Percentiles rank a stretch among this genome's conserved stretches.
These are phyloP conservation scores for Zoysia pacifica DNA, from an alignment of 176 grass and related monocot genomes.

Conservation along the genomic window DNA sequence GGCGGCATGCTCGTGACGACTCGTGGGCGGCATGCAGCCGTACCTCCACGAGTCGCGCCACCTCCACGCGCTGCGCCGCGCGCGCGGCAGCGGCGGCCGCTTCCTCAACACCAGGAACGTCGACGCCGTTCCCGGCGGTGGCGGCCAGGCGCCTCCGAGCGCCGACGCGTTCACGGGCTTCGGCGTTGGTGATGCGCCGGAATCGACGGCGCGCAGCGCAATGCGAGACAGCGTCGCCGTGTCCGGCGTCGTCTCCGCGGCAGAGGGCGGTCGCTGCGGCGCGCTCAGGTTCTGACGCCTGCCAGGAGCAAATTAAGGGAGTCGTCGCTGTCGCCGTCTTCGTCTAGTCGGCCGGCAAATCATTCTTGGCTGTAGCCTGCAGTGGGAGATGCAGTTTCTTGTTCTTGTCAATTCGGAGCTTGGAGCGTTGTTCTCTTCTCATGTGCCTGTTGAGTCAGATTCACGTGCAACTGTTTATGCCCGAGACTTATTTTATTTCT, in stretches of 20 bases:
- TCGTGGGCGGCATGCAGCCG: constrained; percentile 35
- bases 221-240: neutral
- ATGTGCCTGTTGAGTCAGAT: neutral
- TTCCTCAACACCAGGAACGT: constrained; percentile 60
- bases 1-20: neutral
- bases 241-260: constrained; percentile 29
- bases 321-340: neutral
- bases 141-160: neutral
- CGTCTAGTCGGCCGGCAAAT: neutral
- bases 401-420: too few species aligned
- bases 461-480: neutral
- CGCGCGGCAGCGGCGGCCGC: constrained; percentile 62
- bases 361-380: neutral
- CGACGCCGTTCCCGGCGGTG: neutral
- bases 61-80: constrained; percentile 64
- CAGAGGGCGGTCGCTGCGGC: constrained; percentile 21
- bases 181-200: constrained; percentile 13
- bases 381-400: constrained; percentile 7
- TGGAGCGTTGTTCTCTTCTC: neutral
- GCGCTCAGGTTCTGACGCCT: constrained; percentile 49
- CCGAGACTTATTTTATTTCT: neutral
- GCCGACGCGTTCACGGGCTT: constrained; percentile 27
- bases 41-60: constrained; percentile 79
- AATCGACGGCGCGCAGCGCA: constrained; percentile 14
- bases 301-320: too few species aligned